phyloP scores from a whole-genome alignment of 2,329 filamentous ascomycete genomes.

The Metarhizium album region DNA sequence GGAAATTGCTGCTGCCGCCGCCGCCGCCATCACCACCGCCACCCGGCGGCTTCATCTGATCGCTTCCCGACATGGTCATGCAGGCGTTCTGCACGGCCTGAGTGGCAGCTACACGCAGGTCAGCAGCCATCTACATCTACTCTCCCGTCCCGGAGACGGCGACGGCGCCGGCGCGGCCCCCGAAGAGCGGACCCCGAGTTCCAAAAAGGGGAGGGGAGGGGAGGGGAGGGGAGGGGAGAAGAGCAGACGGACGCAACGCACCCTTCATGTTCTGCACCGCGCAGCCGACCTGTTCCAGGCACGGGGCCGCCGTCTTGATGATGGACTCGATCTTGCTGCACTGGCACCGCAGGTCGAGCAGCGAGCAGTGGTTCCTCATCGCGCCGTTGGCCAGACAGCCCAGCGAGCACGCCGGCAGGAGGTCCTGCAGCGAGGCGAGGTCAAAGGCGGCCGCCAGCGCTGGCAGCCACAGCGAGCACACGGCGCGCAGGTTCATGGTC shows the following conservation, averaged over 20 bases:
- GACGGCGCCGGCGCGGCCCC: too few species aligned
- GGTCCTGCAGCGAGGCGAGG: conserved; percentile 9
- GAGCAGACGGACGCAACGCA: too few species aligned
- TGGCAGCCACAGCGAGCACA: not conserved
- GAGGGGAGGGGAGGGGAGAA: too few species aligned
- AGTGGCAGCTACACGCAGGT: not conserved
- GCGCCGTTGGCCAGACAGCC: conserved; percentile 24
- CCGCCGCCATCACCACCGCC: too few species aligned
- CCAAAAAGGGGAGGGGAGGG: too few species aligned
- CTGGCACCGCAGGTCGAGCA: conserved; percentile 26
- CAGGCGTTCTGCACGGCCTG: conserved; percentile 5
- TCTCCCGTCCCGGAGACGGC: too few species aligned
- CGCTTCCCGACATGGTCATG: not conserved
- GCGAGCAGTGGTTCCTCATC: conserved; percentile 20
- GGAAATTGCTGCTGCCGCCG: too few species aligned
- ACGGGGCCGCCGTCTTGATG: conserved; percentile 22
- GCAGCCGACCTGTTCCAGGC: conserved; percentile 25
- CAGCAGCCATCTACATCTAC: too few species aligned
- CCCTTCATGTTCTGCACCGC: conserved; percentile 23
- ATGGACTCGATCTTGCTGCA: conserved; percentile 26
- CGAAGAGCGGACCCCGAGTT: too few species aligned
- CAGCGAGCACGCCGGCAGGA: conserved; percentile 28
- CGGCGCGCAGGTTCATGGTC: too few species aligned
- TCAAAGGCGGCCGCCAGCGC: conserved; percentile 8
- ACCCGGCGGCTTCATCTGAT: too few species aligned